phyloP scores from a whole-genome alignment of 1,284 basidiomycete species.

The Trichosporon sp. region DNA sequence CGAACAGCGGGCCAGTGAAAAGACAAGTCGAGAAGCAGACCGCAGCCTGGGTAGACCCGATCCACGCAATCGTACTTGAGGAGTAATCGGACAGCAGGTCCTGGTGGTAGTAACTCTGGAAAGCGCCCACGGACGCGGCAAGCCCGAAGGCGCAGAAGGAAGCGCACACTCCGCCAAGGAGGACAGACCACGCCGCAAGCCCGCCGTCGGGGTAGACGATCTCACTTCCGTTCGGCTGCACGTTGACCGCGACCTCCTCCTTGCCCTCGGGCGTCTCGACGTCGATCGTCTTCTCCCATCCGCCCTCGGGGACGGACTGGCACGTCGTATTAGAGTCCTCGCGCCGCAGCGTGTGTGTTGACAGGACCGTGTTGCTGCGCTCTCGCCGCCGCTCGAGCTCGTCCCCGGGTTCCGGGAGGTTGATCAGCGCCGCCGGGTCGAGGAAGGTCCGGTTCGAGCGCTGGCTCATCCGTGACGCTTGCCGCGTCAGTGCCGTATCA shows the following conservation, averaged over 20 bases:
- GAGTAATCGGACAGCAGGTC: conserved; percentile 39
- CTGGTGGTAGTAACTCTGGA: conserved; percentile 46
- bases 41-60: conserved; percentile 44
- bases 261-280: conserved; percentile 22
- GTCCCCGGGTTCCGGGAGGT: conserved; percentile 27
- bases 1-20: conserved; percentile 48
- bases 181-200: conserved; percentile 38
- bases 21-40: conserved; percentile 42
- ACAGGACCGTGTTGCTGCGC: conserved; percentile 24
- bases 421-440: conserved; percentile 29
- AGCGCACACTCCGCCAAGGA: conserved; percentile 43
- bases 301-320: background rate
- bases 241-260: conserved; percentile 34
- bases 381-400: conserved; percentile 28
- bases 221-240: conserved; percentile 32
- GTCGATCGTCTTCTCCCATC: conserved; percentile 19
- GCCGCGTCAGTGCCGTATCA: conserved; percentile 25
- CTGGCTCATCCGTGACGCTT: conserved; percentile 30
- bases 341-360: conserved; percentile 3
- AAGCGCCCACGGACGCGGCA: conserved; percentile 43
- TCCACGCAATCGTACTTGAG: conserved; percentile 45
- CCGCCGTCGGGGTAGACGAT: conserved; percentile 40
- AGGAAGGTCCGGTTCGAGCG: conserved; percentile 30
- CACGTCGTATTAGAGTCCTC: background rate
- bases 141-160: conserved; percentile 50